A percentile compares a stretch with the other conserved stretches of the same genome.
Conservation (phyloP, 768 basidiomycete genomes). For the Coprinopsis strossmayeri region DNA sequence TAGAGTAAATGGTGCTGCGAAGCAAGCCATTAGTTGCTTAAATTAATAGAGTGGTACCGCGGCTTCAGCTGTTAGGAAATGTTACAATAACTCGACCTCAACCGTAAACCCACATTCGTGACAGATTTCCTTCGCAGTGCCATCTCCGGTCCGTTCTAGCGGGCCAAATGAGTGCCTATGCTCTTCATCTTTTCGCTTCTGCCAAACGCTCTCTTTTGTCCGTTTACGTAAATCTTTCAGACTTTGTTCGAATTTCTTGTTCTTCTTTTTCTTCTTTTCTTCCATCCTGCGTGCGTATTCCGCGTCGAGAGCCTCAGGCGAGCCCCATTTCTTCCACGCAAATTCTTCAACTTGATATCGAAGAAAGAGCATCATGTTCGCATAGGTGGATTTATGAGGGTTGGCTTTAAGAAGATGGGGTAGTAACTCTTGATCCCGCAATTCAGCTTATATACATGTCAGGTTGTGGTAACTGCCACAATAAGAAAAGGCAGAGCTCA, state of each 20-base stretch:
- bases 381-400: constrained; percentile 90
- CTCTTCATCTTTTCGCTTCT: constrained; percentile 77
- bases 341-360: constrained; percentile 93
- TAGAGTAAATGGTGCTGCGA: too few species aligned
- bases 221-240: constrained; percentile 76
- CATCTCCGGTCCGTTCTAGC: constrained; percentile 46
- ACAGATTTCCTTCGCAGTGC: constrained; percentile 67
- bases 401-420: constrained; percentile 94
- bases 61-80: too few species aligned
- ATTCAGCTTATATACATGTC: too few species aligned
- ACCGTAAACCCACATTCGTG: constrained; percentile 88
- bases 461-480: too few species aligned
- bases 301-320: constrained; percentile 80
- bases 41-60: too few species aligned
- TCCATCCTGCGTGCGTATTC: constrained; percentile 76
- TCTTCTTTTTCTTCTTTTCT: constrained; percentile 86
- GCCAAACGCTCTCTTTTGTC: constrained; percentile 88
- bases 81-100: constrained; percentile 81
- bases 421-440: constrained; percentile 85
- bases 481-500: too few species aligned
- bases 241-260: constrained; percentile 91
- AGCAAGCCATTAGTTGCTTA: too few species aligned
- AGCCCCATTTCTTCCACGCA: constrained; percentile 98
- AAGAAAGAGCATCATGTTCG: constrained; percentile 99
- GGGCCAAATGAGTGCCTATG: constrained; percentile 81